Evolutionary conservation across 2,329 filamentous ascomycete species (phyloP), one percentile per base, ranked within the genome.

Genomic region (Nakataea oryzae): DNA sequence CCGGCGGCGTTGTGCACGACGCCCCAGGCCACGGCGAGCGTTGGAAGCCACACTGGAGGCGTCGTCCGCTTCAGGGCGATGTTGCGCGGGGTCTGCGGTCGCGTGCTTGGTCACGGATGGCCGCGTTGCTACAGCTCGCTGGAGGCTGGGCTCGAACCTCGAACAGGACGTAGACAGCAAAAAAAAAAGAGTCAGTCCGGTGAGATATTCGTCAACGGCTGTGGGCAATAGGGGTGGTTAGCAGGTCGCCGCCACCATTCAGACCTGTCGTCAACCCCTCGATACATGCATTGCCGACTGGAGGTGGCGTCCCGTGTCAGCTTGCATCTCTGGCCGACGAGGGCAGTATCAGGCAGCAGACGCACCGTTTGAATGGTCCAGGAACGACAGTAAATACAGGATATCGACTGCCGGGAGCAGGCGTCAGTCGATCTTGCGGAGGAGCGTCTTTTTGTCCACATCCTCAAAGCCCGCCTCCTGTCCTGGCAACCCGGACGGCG

Each of bases 101-200:
- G 11, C 27, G 58, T 57, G 1, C 29, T 62, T 26, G 50, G 24
- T 29, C 62, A 47, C 21, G 54, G 54, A 28, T 34, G n/a, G n/a
- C n/a, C n/a, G n/a, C n/a, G n/a, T n/a, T n/a, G n/a, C n/a, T n/a
- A n/a, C n/a, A n/a, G n/a, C n/a, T n/a, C n/a, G n/a, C n/a, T n/a
- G n/a, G n/a, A n/a, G n/a, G n/a, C n/a, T n/a, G n/a, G n/a, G n/a
- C n/a, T n/a, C 3, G 54, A 57, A 79, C 78, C 67, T 85, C 82
- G 55, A 85, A 85, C 13, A 84, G 67, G 1, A 84, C 81, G 63
- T 85, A 85, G 56, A 81, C 81, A 54, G 85, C 74, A 68, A 90
- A 90, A 90, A 90, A 70, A 88, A 90, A 0, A 89, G 70, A 0
- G 86, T 89, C 54, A 89, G 69, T 1, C 85, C 84, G 0, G 82